Conservation (phyloP, 2,329 filamentous ascomycete genomes). For the Penicillium sp. region DNA sequence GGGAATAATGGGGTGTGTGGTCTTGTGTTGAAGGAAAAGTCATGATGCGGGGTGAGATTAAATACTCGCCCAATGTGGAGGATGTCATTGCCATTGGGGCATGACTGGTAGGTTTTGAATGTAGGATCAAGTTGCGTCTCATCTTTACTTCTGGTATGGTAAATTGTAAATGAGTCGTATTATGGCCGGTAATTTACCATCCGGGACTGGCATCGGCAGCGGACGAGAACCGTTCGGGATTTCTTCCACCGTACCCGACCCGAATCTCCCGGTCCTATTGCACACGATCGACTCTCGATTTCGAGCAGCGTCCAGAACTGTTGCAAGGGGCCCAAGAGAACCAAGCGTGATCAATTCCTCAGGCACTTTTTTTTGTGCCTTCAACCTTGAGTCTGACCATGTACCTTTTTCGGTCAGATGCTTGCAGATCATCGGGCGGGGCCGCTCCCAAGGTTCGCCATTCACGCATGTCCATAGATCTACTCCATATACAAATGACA, state of each 20-base stretch:
- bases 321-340: too few relatives aligned
- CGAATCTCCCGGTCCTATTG: not conserved
- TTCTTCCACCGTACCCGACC: not conserved
- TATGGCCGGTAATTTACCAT: constrained; percentile 4
- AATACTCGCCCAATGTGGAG: not conserved
- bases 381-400: too few relatives aligned
- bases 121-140: not conserved
- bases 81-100: not conserved
- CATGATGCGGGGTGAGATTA: constrained; percentile 2
- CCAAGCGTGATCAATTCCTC: too few relatives aligned
- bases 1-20: constrained; percentile 2
- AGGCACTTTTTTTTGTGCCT: too few relatives aligned
- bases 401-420: too few relatives aligned
- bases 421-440: too few relatives aligned
- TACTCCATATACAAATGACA: too few relatives aligned
- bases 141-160: not conserved
- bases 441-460: too few relatives aligned
- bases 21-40: not conserved
- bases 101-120: not conserved
- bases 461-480: too few relatives aligned
- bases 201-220: constrained; percentile 8
- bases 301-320: not conserved
- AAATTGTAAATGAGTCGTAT: not conserved
- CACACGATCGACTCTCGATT: not conserved
- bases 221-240: not conserved